Base-by-base conservation (phyloP, 2,329 filamentous ascomycete genomes). In the Didymella sp. region DNA sequence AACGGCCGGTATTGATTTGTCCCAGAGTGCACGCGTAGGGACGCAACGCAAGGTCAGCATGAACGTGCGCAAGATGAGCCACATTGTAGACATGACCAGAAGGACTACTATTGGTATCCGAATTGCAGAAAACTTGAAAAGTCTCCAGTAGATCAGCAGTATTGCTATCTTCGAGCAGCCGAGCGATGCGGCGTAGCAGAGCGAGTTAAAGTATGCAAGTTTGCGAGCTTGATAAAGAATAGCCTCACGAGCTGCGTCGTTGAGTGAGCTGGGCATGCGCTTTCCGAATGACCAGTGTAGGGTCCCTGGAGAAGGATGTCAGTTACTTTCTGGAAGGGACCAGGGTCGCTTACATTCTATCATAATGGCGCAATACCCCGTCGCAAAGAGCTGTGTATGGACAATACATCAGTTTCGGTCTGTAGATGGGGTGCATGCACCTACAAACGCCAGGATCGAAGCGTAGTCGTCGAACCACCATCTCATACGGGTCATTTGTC, bases 21-120 rank as follows among this genome's bases (percentile, higher is more conserved):
- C 48, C 54, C 54, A 58, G 43, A 58, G 52, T 19, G 54, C 42
- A 11, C 27, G 43, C 9, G 42, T 52, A 22, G 54, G 54, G 11
- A 58, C 48, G 19, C 54, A 58, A 21, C 54, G 48, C 12, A 58
- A 58, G 15, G 35, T 53, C 13, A 58, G 43, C 55, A 52, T 58
- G 27, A 58, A 49, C 2, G 48, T 58, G 6, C 52, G 52, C 2
- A 56, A n/a, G 28, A 56, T 56, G 45, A 47, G 33, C 52, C 52
- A 56, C 13, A 31, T 27, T 3, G 30, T 19, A n/a, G 11, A 25
- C 17, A 42, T 42, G 12, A 27, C 22, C 11, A 42, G 15, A 6
- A 42, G 24, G 6, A 44, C n/a, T 22, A 56, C 4, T 11, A 56
- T 56, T 19, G 52, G 45, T 17, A 56, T 45, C 13, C 45, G 45